phyloP scores from a whole-genome alignment of 2,329 filamentous ascomycete genomes.

The Balansia obtecta region DNA sequence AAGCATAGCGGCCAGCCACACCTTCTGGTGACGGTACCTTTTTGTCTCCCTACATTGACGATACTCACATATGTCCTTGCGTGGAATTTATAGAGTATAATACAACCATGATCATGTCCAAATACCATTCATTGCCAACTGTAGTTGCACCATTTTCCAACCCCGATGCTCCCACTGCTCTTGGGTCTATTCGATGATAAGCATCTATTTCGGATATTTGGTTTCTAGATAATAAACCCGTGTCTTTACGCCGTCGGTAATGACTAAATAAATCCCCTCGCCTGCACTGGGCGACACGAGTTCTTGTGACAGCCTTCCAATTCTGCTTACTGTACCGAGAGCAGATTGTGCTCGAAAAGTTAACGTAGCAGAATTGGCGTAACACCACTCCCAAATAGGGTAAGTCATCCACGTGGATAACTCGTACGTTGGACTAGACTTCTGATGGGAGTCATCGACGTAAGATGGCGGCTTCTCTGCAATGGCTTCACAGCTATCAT shows the following conservation, averaged over 20 bases:
- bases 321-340: not conserved
- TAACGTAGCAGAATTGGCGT: not conserved
- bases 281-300: not conserved
- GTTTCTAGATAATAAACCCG: not conserved
- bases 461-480: not conserved
- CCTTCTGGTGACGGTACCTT: not conserved
- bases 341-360: not conserved
- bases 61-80: too few species aligned
- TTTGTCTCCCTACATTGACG: not conserved
- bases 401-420: not conserved
- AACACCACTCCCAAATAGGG: not conserved
- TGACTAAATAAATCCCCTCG: not conserved
- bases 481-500: not conserved
- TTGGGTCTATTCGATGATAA: not conserved
- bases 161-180: not conserved
- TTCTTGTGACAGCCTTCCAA: not conserved
- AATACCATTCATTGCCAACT: too few species aligned
- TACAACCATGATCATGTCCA: too few species aligned
- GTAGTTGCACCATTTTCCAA: too few species aligned
- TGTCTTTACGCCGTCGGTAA: not conserved
- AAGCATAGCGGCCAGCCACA: not conserved
- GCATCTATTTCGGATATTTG: not conserved
- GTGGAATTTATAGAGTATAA: too few species aligned
- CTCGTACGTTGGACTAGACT: not conserved
- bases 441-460: not conserved